Evolutionary conservation across 768 basidiomycete genomes (phyloP), one percentile per base, ranked within the genome.

Genomic region (Lyophyllum atratum): DNA sequence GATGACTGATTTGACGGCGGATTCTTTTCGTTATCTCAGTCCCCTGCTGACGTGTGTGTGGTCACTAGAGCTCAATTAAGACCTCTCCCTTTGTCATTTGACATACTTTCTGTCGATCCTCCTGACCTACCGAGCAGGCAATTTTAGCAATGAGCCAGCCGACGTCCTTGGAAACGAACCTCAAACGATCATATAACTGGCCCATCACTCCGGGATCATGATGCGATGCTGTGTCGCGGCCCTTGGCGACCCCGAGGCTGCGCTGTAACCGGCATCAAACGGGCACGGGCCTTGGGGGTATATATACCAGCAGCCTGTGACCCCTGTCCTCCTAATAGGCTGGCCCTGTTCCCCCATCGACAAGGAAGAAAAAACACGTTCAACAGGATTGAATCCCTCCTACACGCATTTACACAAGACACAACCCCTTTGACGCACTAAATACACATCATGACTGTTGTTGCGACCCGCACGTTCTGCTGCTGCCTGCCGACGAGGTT

Each of bases 401-500:
- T 39, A 34, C 56, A 52, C 50, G 44, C 48, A 45, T 37, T n/a
- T 40, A 21, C 19, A 54, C 50, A 57, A 61, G 53, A 52, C 46
- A 57, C 45, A 40, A 46, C 50, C 39, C 47, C 37, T 42, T 49
- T 25, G 9, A 54, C 25, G 15, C 40, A 52, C 56, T 60, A 56
- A 31, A 11, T 49, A 61, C 52, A n/a, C 55, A 69, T 59, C 59
- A 76, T 75, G 72, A 68, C 70, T 19, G 65, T 69, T 54, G 72
- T 78, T 58, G 60, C 58, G 43, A 72, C 74, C 48, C 76, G 79
- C 61, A 80, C 72, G 37, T 81, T 80, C 66, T 81, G 79, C 62
- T 79, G 78, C 71, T 81, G 80, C 66, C 74, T 81, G 49, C 80
- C 81, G 9, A 77, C 78, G 33, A 69, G 81, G 60, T 75, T 74